Conservation (phyloP, 805 yeast species). For the Teunomyces funiuensis region DNA sequence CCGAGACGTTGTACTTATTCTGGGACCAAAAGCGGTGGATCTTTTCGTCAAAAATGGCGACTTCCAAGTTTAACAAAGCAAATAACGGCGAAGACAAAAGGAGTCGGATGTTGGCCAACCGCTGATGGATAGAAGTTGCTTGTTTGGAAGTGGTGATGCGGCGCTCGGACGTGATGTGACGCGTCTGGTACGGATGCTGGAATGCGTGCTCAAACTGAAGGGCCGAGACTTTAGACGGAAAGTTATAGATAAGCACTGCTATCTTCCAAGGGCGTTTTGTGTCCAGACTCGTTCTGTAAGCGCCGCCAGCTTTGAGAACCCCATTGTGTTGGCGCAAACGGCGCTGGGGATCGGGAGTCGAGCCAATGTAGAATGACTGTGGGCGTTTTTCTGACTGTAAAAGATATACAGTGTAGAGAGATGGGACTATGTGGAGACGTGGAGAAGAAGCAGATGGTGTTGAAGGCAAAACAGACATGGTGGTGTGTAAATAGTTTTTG, state of each 20-base stretch:
- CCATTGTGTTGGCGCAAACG: conserved; percentile 83
- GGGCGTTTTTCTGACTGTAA: conserved; percentile 59
- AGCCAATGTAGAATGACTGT: conserved; percentile 70
- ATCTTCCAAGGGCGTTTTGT: conserved; percentile 76
- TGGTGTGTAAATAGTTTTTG: no score
- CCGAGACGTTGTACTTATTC: neutral
- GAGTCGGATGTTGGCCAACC: conserved; percentile 47
- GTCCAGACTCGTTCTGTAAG: conserved; percentile 57
- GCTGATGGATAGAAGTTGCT: conserved; percentile 45
- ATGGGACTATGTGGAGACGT: conserved; percentile 17
- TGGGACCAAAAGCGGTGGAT: neutral
- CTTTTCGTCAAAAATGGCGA: conserved; percentile 43
- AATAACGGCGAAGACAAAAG: conserved; percentile 47
- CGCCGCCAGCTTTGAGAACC: conserved; percentile 60
- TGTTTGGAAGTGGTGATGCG: conserved; percentile 34
- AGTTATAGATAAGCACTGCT: conserved; percentile 63
- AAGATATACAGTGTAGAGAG: conserved; percentile 70
- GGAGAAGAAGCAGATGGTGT: neutral
- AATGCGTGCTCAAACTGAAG: conserved; percentile 81
- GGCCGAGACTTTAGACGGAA: conserved; percentile 68
- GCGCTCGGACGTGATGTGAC: conserved; percentile 48
- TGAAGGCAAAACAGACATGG: no score
- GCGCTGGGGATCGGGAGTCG: conserved; percentile 71
- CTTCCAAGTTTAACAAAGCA: conserved; percentile 41
- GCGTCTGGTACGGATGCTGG: conserved; percentile 69